These are phyloP conservation scores for Pestalotiopsis sp. DNA, from an alignment of 2,329 filamentous ascomycete genomes.

Conservation along the genomic window DNA sequence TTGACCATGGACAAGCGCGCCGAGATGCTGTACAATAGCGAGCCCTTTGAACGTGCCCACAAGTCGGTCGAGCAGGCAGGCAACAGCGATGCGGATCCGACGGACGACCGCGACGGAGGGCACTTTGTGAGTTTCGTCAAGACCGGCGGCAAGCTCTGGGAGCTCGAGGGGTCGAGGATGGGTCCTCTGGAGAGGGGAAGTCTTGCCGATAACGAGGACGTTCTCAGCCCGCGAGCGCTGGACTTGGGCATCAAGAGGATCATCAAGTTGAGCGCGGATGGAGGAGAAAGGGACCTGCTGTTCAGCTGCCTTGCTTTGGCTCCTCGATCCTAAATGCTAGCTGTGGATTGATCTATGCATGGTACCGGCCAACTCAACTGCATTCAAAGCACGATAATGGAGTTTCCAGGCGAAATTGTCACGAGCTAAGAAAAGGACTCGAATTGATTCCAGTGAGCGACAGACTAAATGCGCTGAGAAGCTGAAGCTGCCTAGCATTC, in stretches of 20 bases:
- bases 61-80: constrained; percentile 69
- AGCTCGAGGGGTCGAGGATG: constrained; percentile 75
- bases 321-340: constrained; percentile 19
- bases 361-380: neutral
- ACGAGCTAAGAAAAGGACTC: neutral
- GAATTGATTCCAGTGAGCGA: neutral
- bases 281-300: constrained; percentile 33
- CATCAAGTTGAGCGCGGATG: constrained; percentile 38
- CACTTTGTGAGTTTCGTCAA: constrained; percentile 86
- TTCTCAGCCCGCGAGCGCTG: constrained; percentile 69
- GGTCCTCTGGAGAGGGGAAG: constrained; percentile 71
- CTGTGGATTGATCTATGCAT: neutral
- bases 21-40: constrained; percentile 70
- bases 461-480: neutral
- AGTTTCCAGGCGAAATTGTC: neutral
- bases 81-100: constrained; percentile 65
- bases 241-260: constrained; percentile 55
- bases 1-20: constrained; percentile 65
- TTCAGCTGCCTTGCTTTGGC: constrained; percentile 43
- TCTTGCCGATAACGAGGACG: constrained; percentile 59
- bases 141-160: constrained; percentile 69
- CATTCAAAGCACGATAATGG: neutral
- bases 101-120: constrained; percentile 64
- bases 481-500: neutral
- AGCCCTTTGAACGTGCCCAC: constrained; percentile 73